Base-by-base conservation (phyloP, 257 asterid species). In the Agastache rugosa region DNA sequence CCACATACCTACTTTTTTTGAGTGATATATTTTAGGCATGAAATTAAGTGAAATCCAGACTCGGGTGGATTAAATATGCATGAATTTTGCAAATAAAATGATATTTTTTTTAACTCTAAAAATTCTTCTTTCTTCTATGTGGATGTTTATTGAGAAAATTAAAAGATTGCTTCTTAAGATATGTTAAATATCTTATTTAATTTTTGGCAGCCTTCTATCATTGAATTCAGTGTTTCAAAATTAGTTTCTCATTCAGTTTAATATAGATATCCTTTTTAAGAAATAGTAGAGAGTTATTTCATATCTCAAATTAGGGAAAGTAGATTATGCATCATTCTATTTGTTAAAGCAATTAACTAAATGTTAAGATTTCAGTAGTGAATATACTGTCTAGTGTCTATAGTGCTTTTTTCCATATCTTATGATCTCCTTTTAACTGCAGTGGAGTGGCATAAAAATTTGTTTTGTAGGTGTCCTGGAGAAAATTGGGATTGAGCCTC, bases 401-500 rank as follows among this genome's bases (percentile, higher is more conserved):
- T 14, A 55, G n/a, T 75, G 74, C 29, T 69, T 27, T 65, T 67
- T 45, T 50, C 50, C 35, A 50, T 75, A 29, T 71, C 66, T 62
- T 42, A 34, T 72, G 69, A 67, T 63, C 80, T 53, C 25, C 63
- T 62, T 62, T 81, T 41, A 48, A 67, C 63, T 77, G 74, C 73
- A 67, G 67, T 70, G 61, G 65, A 67, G 72, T 82, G 81, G 71
- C 75, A 70, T 73, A 8, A 37, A 66, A 59, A 20, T 61, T 63
- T 79, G 48, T 75, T 70, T 78, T 84, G 88, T 78, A 91, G 97
- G 97, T 85, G 94, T 91, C 74, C 85, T 91, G 64, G 97, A 91
- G 71, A 91, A 89, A 82, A 82, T 89, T 63, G 98, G 98, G 75
- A 75, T 91, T 85, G 96, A 93, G 86, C 97, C 98, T 31, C 96